These are phyloP conservation scores for Oryza coarctata DNA, from an alignment of 176 grass and related monocot genomes.

Conservation along the genomic window DNA sequence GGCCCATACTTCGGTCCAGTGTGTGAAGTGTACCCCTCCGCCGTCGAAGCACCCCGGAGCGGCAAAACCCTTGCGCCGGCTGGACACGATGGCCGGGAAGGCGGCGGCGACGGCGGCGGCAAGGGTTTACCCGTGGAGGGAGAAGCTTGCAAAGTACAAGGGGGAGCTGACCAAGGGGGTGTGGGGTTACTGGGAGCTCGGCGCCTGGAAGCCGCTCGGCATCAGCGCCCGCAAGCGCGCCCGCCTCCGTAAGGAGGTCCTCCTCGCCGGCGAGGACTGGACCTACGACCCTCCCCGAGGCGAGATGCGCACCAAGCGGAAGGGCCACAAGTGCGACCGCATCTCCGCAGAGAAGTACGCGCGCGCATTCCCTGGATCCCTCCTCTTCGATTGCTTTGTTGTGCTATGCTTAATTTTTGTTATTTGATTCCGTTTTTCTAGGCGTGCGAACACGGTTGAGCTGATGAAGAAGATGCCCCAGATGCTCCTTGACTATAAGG, in stretches of 20 bases:
- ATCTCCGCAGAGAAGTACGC: slow-evolving; percentile 55
- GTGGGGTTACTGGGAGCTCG: slow-evolving; percentile 94
- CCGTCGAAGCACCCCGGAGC: background rate
- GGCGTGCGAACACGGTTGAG: slow-evolving; percentile 56
- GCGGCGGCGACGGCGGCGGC: slow-evolving; percentile 39
- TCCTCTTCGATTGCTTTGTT: background rate
- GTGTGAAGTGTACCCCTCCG: background rate
- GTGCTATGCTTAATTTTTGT: background rate
- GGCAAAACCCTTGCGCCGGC: slow-evolving; percentile 7
- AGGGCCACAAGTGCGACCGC: slow-evolving; percentile 58
- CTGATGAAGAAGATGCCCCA: slow-evolving; percentile 75
- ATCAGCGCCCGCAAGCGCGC: slow-evolving; percentile 78
- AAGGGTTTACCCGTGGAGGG: slow-evolving; percentile 55
- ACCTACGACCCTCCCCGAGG: slow-evolving; percentile 46
- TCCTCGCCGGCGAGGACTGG: slow-evolving; percentile 66
- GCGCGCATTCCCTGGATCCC: background rate
- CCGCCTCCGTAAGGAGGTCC: slow-evolving; percentile 84
- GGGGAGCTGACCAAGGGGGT: slow-evolving; percentile 63
- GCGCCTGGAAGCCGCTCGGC: slow-evolving; percentile 85
- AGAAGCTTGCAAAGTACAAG: slow-evolving; percentile 68
- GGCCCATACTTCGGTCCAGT: background rate
- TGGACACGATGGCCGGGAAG: slow-evolving; percentile 50
- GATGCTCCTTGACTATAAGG: slow-evolving; percentile 83
- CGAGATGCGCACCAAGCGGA: slow-evolving; percentile 65
- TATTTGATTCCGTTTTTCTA: background rate